Evolutionary conservation across 345 rosid species (phyloP), one percentile per base, ranked within the genome.

Genomic region (Populus ilicifolia): DNA sequence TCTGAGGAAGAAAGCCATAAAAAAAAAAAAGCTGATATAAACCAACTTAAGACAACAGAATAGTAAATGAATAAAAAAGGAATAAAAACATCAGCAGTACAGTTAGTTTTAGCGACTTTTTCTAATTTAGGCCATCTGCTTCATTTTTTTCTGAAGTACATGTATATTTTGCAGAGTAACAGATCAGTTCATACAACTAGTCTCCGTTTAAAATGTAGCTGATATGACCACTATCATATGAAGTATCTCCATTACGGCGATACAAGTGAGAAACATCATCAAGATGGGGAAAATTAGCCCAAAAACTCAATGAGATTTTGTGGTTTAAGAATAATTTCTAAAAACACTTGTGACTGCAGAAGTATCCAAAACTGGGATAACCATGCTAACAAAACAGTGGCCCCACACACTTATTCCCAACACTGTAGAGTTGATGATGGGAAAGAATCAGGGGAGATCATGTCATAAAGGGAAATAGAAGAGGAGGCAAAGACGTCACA

Each of bases 1-100:
- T 96, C 99, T 96, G 90, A 80, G 73, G 84, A 71, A 75, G 73
- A 4, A 36, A 43, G 12, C 4, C 11, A 43, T 11, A 43, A 12
- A 39, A 39, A 39, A 75, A 39, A 13, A 64, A 33, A 23, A 61
- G 14, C 21, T 9, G 25, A 38, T 2, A 41, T 35, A 33, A 16
- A 27, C 41, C 30, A 64, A n/a, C 12, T 65, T n/a, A 62, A 50
- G 25, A 33, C 64, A 39, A 67, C 23, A 38, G 11, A 71, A 56
- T 30, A 56, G 56, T 21, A 71, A 74, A 84, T 65, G 11, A 21
- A 61, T 27, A 23, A 77, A 7, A 73, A 52, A n/a, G 54, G 20
- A 5, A 18, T n/a, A n/a, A 43, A 75, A 30, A 29, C 25, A 23
- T 52, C 29, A 59, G 16, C 29, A 10, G 13, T 23, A 23, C 23